Base-by-base conservation (phyloP, 345 rosid genomes). In the Trapa bicornis region DNA sequence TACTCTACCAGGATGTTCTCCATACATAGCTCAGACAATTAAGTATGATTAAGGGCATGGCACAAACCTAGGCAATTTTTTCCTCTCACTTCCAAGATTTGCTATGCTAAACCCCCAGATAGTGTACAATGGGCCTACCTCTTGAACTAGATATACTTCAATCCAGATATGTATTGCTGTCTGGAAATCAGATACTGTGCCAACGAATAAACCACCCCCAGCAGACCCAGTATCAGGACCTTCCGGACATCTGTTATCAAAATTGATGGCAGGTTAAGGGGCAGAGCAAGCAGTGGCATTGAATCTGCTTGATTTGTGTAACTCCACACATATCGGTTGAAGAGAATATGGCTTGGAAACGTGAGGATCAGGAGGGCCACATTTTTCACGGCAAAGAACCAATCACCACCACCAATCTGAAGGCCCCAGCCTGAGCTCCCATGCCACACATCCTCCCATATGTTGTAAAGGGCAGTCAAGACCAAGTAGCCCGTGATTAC, bases 351-450 rank as follows among this genome's bases (percentile, higher is more conserved):
- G 73, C 96, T 86, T 2, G 99, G 97, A 75, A 89, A 82, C 16
- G 99, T 89, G 15, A 91, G 90, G 67, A 89, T 82, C 47, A 95
- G 80, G 39, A 91, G 87, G 65, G 97, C 97, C 45, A 91, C 69
- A 74, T 91, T 95, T 80, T 89, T 91, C 50, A 91, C 93, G 0
- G 90, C 99, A 67, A 91, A 91, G 70, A 91, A 84, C 99, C 96
- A 95, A 71, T 88, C 93, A 42, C 93, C 93, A 29, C 97, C 99
- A 15, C 96, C 97, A 0, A 94, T 79, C 73, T 94, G 90, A 47
- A 86, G 74, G 69, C 90, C 96, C 99, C 99, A 91, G 22, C 97
- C 96, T 1, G 79, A 37, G 74, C 86, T 87, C 53, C 97, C 97
- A 62, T 91, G 87, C 97, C 96, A 91, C 43, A 87, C 80, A 63